Conservation (phyloP, 1,284 basidiomycete genomes). For the Microbotryomycetes sp. region DNA sequence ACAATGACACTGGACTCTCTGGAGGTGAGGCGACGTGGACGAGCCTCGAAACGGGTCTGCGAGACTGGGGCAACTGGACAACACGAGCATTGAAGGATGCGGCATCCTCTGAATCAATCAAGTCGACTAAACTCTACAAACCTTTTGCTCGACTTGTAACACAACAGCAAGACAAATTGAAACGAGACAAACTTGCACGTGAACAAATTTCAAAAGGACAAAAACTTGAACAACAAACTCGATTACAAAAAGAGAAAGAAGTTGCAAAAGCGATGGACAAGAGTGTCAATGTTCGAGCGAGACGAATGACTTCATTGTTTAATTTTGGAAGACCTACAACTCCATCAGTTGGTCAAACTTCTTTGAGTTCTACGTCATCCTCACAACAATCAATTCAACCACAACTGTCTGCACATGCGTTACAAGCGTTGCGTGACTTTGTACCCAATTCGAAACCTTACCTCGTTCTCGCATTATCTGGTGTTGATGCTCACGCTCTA, state of each 20-base stretch:
- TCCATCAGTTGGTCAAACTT: background rate
- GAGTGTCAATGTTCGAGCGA: conserved; percentile 8
- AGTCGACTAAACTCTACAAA: conserved; percentile 1
- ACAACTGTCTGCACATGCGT: background rate
- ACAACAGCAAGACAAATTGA: conserved; percentile 5
- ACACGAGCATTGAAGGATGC: background rate
- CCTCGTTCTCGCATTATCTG: conserved; percentile 62
- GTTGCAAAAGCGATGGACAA: conserved; percentile 9
- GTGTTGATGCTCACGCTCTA: conserved; percentile 59
- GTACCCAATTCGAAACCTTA: conserved; percentile 52
- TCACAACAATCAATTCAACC: background rate
- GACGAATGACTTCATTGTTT: conserved; percentile 9
- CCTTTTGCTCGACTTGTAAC: conserved; percentile 4
- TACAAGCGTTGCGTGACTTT: conserved; percentile 3
- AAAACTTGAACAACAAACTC: conserved; percentile 4
- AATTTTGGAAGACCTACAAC: background rate
- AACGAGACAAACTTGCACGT: background rate
- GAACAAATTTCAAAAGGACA: conserved; percentile 4
- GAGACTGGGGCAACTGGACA: conserved; percentile 6
- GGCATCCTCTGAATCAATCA: conserved; percentile 1
- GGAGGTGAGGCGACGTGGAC: background rate
- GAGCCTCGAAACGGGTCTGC: background rate
- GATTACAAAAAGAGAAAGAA: conserved; percentile 5
- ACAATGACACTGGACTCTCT: background rate
- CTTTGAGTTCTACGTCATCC: background rate